Base-by-base conservation (phyloP, 2,329 filamentous ascomycete genomes). In the Cordyceps fumosorosea region DNA sequence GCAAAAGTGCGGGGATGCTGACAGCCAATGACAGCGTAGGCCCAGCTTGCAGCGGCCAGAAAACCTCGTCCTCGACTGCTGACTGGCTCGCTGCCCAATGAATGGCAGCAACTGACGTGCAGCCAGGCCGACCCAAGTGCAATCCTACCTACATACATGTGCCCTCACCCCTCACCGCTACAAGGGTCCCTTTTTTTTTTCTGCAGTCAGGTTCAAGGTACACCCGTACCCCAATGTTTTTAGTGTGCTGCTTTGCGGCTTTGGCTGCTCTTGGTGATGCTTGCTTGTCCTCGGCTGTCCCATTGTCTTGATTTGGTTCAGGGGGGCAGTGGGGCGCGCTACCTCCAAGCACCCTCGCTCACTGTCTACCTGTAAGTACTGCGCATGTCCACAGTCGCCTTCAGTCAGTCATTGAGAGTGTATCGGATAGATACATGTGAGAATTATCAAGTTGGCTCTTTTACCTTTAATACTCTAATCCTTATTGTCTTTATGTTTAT, bases 281-380 rank as follows among this genome's bases (percentile, higher is more conserved):
- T 32, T 32, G 29, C 20, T 18, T 40, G 20, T 45, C n/a, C n/a
- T 32, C 40, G 24, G 22, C 42, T 26, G 34, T 24, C 22, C 22
- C 37, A 24, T 29, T n/a, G 26, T 52, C 40, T 44, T 44, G 20
- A 26, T 26, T 48, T 52, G 34, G 22, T 47, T 59, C 56, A 59
- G 56, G 56, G 56, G 56, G 12, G 12, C 22, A 42, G 56, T 44
- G 56, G 56, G 56, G 56, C 56, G 47, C 56, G 45, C 47, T 58
- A 47, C 44, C n/a, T n/a, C n/a, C 45, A n/a, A 11, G 34, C 34
- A 37, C 44, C 18, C 40, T 44, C 5, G 3, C 40, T 22, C 18
- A 7, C 20, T 26, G 22, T 48, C 14, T 26, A 8, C 20, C 3
- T 22, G 10, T 20, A 47, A 22, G 40, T 16, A 42, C 14, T 6